Evolutionary conservation across 148 eudicot species (phyloP), one percentile per base, ranked within the genome.

Genomic region (Pouteria glomerata): DNA sequence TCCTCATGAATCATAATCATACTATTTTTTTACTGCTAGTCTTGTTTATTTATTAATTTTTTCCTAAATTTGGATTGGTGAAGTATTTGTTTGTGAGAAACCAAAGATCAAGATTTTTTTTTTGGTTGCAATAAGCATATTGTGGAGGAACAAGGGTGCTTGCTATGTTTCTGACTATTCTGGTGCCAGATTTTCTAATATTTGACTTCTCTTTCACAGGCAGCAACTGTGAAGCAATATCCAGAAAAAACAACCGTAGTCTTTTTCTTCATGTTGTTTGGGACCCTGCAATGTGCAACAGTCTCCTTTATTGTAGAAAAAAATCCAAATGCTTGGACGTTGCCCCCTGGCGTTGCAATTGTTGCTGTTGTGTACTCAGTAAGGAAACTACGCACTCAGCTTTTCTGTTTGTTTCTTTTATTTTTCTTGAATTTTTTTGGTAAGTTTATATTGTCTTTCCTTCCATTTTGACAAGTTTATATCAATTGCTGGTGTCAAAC

Each of bases 161-260:
- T 68, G 19, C 21, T 48, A 18, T 69, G 34, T 21, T 18, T 68
- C 27, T 56, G 61, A 69, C 1, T 57, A 10, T 42, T 57, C 34
- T 27, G 26, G 41, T 41, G 56, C 31, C 39, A 57, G 14, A 58
- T 57, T n/a, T 62, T 31, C 47, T 47, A 71, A 10, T 10, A 39
- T 44, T 70, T 70, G 57, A 53, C 13, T 3, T 56, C 27, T 52
- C n/a, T 44, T 31, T 14, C 44, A 31, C 70, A 77, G 80, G 50
- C 80, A 71, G 71, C 80, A 15, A 77, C 72, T 16, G 60, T 60
- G 66, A 77, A 71, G 71, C 76, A 71, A 52, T 77, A 77, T 19
- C 72, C 72, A 39, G 76, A 77, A 35, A 67, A 77, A 57, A 58
- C 31, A 58, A 65, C 72, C 3, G 45, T 77, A 34, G 68, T 77